Percentiles rank a stretch among this genome's conserved stretches.
Conservation (phyloP, 306 rosid species). For the Mimosa pudica region DNA sequence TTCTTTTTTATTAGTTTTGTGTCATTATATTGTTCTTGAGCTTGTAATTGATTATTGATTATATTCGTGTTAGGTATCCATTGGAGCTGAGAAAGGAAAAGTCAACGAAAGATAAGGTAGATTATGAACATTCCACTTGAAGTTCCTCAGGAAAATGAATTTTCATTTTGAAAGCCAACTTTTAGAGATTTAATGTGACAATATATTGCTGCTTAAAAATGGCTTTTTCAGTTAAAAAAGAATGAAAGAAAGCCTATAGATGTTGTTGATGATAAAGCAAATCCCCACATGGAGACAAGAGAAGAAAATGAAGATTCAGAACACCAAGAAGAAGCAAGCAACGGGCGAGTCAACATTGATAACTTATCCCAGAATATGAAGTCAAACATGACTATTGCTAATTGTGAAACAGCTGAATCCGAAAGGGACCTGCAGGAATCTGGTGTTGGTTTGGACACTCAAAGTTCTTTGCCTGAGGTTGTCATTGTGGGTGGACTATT, state of each 20-base stretch:
- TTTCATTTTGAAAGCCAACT: constrained; percentile 20
- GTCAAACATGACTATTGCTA: constrained; percentile 52
- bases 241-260: constrained; percentile 50
- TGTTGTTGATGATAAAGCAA: constrained; percentile 42
- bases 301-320: constrained; percentile 58
- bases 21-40: constrained; percentile 26
- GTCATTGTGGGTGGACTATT: constrained; percentile 35
- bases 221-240: constrained; percentile 61
- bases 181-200: constrained; percentile 30
- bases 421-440: constrained; percentile 50
- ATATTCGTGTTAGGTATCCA: constrained; percentile 73
- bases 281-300: constrained; percentile 43
- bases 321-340: constrained; percentile 54
- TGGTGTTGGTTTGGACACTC: constrained; percentile 47
- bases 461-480: constrained; percentile 80
- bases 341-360: constrained; percentile 52
- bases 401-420: constrained; percentile 50
- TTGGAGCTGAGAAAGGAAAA: constrained; percentile 94
- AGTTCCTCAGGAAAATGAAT: constrained; percentile 15
- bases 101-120: constrained; percentile 82
- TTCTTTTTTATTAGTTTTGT: background rate
- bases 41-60: constrained; percentile 35
- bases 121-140: constrained; percentile 19
- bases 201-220: constrained; percentile 29
- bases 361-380: constrained; percentile 64